Base-by-base conservation (phyloP, 1,139 yeast species). In the Debaryomycetaceae sp. region DNA sequence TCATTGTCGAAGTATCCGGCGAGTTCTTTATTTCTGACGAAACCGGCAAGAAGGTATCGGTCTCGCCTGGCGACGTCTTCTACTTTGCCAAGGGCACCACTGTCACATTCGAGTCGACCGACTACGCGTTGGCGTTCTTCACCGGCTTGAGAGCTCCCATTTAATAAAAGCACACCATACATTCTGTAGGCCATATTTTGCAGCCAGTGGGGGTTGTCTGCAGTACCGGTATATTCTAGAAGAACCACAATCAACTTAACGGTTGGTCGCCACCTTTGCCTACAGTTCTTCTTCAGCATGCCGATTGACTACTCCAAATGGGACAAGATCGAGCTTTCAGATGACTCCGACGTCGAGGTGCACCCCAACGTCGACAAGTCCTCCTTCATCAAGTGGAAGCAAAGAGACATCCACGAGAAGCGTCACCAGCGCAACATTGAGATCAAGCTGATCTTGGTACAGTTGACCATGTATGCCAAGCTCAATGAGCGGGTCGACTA, bases 321-420 rank as follows among this genome's bases (percentile, higher is more conserved):
- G 97, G 99, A 91, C 58, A 86, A 86, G 53, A 75, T 91, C 38
- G 98, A 91, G 56, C 65, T 91, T 29, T 85, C 96, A 12, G 99
- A 91, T 53, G 99, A 91, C 55, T 85, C 96, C 5, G 97, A 91
- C 51, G 69, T 89, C 30, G 98, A 91, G 51, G 98, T 89, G 7
- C 99, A 93, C 55, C 99, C 98, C 37, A 93, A 93, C 51, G 98
- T 93, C 20, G 99, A 93, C 58, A 93, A 93, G 55, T 68, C 66
- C 30, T 88, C 97, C 2, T 89, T 93, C 47, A 85, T 93, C 47
- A 77, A 79, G 40, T 91, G 97, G 98, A 91, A 88, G 53, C 99
- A 93, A 60, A 82, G 95, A 50, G 96, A 89, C 48, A 91, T 93
- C 42, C 98, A 91, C 53, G 96, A 89, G 52, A 83, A 89, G 58